Conservation (phyloP, 2,329 filamentous ascomycete species). For the Aspergillus tubingensis region DNA sequence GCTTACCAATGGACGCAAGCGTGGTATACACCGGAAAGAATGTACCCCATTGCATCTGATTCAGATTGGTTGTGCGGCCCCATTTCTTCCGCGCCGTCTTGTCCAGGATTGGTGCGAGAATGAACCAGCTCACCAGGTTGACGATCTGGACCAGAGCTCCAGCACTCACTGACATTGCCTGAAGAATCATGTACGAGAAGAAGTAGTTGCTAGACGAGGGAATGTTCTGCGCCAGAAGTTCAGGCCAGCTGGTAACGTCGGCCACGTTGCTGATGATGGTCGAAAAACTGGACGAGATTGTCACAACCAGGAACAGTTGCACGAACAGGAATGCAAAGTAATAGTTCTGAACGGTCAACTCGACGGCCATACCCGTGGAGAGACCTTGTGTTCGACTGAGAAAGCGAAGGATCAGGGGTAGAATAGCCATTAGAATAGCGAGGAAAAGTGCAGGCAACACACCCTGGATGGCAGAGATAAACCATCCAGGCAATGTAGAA, state of each 20-base stretch:
- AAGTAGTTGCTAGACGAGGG: constrained; percentile 94
- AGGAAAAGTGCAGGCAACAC: constrained; percentile 78
- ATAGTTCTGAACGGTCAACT: constrained; percentile 84
- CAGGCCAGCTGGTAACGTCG: constrained; percentile 68
- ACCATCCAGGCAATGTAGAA: constrained; percentile 57
- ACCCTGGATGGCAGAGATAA: constrained; percentile 76
- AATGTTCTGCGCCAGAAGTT: constrained; percentile 73
- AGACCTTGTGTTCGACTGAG: constrained; percentile 74
- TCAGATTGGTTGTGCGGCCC: constrained; percentile 75
- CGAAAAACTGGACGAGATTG: constrained; percentile 74
- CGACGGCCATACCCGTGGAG: constrained; percentile 76
- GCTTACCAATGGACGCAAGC: constrained; percentile 80
- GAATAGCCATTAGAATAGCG: constrained; percentile 73
- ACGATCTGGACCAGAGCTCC: constrained; percentile 82
- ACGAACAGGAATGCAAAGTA: constrained; percentile 95
- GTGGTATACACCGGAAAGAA: constrained; percentile 98
- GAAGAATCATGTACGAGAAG: constrained; percentile 97
- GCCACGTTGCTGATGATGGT: constrained; percentile 66
- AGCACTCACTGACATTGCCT: constrained; percentile 86
- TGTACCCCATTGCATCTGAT: constrained; percentile 80
- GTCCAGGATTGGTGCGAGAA: constrained; percentile 78
- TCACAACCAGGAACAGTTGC: constrained; percentile 91
- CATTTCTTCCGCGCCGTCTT: constrained; percentile 83
- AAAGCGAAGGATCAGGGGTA: constrained; percentile 76
- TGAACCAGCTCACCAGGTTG: constrained; percentile 76